These are phyloP conservation scores for Trametes versicolor DNA, from an alignment of 1,284 basidiomycete genomes.

Conservation along the genomic window DNA sequence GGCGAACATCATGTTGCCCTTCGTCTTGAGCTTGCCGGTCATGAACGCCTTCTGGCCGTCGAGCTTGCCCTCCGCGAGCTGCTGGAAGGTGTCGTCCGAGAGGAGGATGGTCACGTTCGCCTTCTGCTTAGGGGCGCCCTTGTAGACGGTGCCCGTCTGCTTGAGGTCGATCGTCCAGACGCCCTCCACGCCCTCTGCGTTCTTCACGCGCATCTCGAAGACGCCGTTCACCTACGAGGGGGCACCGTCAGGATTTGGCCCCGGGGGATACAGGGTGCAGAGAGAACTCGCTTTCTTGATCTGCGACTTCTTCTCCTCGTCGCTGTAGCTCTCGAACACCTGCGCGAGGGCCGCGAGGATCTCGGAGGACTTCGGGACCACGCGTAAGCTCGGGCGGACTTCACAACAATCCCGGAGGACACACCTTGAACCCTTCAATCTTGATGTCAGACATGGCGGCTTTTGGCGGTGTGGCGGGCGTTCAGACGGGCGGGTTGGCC, in stretches of 20 bases:
- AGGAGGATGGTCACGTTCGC: slow-evolving; percentile 83
- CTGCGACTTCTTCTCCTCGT: slow-evolving; percentile 80
- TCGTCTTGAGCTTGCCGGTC: slow-evolving; percentile 90
- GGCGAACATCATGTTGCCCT: slow-evolving; percentile 89
- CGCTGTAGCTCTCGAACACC: slow-evolving; percentile 72
- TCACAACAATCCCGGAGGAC: neutral
- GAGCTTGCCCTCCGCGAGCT: slow-evolving; percentile 78
- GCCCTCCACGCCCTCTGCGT: slow-evolving; percentile 78
- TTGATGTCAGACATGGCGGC: slow-evolving; percentile 50
- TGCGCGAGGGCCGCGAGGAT: slow-evolving; percentile 69
- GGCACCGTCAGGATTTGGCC: neutral
- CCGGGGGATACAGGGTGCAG: neutral
- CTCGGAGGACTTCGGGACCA: slow-evolving; percentile 67
- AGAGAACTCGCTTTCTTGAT: slow-evolving; percentile 80
- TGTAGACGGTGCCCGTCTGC: slow-evolving; percentile 85
- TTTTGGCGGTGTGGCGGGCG: slow-evolving; percentile 8
- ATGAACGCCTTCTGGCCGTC: slow-evolving; percentile 95
- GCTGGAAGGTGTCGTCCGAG: slow-evolving; percentile 73
- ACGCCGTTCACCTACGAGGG: slow-evolving; percentile 83
- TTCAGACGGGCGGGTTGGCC: slow-evolving; percentile 2
- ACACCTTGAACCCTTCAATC: slow-evolving; percentile 49
- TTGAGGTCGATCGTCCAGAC: slow-evolving; percentile 98
- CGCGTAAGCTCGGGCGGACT: neutral
- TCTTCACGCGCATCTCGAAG: slow-evolving; percentile 91
- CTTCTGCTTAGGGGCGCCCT: slow-evolving; percentile 79